Evolutionary conservation across 2,329 filamentous ascomycete species (phyloP).

Genomic region (Clonostachys rosea): DNA sequence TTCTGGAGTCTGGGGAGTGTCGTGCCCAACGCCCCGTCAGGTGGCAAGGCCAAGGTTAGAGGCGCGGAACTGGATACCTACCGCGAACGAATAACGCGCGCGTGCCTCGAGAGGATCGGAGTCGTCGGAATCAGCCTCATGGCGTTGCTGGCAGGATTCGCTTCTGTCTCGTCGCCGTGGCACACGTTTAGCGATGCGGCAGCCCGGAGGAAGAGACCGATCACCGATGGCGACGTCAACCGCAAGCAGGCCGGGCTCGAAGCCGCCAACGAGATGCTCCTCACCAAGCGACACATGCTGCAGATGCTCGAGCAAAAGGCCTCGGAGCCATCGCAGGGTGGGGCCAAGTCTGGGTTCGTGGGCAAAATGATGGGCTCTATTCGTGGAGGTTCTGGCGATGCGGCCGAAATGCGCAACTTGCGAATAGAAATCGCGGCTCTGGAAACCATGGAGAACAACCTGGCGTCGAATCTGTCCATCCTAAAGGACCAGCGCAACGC

Average conservation of each 20-base stretch:
- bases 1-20: conserved; percentile 75
- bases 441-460: conserved; percentile 71
- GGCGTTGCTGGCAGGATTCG: conserved; percentile 84
- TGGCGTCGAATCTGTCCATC: conserved; percentile 60
- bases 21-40: conserved; percentile 35
- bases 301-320: conserved; percentile 63
- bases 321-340: conserved; percentile 16
- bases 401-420: conserved; percentile 54
- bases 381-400: conserved; percentile 57
- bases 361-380: conserved; percentile 70
- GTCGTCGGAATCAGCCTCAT: conserved; percentile 83
- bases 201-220: conserved; percentile 41
- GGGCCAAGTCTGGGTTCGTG: conserved; percentile 52
- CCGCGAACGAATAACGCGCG: conserved; percentile 37
- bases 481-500: conserved; percentile 60
- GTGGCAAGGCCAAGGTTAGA: conserved; percentile 6
- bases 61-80: conserved; percentile 15
- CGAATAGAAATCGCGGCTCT: conserved; percentile 75
- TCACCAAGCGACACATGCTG: conserved; percentile 68
- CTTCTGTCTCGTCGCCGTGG: conserved; percentile 84
- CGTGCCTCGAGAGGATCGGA: conserved; percentile 66
- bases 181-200: conserved; percentile 67
- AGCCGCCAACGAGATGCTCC: conserved; percentile 74
- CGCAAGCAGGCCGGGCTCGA: conserved; percentile 76
- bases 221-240: conserved; percentile 69